Evolutionary conservation across 257 asterid species (phyloP).

Genomic region (Cynanchum wilfordii): DNA sequence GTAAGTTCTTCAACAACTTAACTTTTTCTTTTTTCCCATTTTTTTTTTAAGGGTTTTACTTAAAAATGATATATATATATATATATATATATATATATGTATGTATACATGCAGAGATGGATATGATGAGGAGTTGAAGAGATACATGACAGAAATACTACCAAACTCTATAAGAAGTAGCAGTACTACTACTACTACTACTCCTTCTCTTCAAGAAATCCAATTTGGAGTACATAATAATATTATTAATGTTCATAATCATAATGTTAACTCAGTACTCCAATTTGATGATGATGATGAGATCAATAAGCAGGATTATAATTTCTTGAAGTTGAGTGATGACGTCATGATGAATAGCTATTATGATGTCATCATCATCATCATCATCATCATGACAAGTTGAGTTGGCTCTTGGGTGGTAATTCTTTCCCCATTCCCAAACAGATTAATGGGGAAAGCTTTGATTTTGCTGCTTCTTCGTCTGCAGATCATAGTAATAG

Average conservation of each 20-base stretch:
- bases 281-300: no score
- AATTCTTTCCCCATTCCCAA: conserved; percentile 4
- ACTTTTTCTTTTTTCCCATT: background rate
- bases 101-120: conserved; percentile 8
- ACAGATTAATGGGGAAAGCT: conserved; percentile 7
- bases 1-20: conserved; percentile 19
- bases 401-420: conserved; percentile 1
- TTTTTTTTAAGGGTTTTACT: background rate
- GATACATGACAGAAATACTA: conserved; percentile 17
- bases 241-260: no score
- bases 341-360: conserved; percentile 7
- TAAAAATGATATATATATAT: background rate
- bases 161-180: conserved; percentile 6
- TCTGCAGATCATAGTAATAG: background rate
- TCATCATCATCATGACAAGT: no score
- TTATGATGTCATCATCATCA: background rate
- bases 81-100: background rate
- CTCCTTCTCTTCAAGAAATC: background rate
- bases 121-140: conserved; percentile 8
- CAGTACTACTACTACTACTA: no score
- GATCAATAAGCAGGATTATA: background rate
- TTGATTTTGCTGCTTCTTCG: background rate
- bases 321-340: conserved; percentile 13
- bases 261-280: no score
- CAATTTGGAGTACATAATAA: background rate